Evolutionary conservation across 148 eudicot species (phyloP).

Genomic region (Fagopyrum esculentum): DNA sequence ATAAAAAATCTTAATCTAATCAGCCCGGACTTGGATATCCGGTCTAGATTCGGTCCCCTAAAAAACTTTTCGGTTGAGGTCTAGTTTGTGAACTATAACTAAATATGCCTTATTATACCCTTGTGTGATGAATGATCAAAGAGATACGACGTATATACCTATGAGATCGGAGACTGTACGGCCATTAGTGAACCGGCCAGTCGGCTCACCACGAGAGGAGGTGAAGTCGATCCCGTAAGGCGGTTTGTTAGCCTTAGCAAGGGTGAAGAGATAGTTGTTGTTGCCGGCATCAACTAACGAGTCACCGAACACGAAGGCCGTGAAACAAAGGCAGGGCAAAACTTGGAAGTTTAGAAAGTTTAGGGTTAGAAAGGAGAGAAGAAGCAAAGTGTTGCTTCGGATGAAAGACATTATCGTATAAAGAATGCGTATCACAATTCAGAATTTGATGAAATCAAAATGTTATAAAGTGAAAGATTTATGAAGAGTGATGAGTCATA

Average conservation of each 20-base stretch:
- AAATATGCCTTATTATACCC: too few species aligned
- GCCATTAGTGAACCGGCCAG: constrained; percentile 71
- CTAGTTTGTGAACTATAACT: too few species aligned
- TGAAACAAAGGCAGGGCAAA: constrained; percentile 21
- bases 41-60: too few species aligned
- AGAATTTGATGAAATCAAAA: background rate
- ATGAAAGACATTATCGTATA: background rate
- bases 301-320: constrained; percentile 51
- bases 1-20: too few species aligned
- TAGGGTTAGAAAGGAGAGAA: background rate
- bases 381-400: background rate
- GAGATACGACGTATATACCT: constrained; percentile 24
- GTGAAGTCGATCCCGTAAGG: constrained; percentile 62
- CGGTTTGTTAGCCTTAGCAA: constrained; percentile 54
- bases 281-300: constrained; percentile 61
- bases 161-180: constrained; percentile 50
- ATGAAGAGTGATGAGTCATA: background rate
- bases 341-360: background rate
- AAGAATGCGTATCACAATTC: background rate
- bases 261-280: constrained; percentile 49
- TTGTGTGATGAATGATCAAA: too few species aligned
- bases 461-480: background rate
- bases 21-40: too few species aligned
- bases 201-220: constrained; percentile 49
- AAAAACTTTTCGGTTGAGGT: too few species aligned